Percentiles rank a stretch among this genome's conserved stretches.
Conservation (phyloP, 805 yeast species). For the Myxozyma sirexii region DNA sequence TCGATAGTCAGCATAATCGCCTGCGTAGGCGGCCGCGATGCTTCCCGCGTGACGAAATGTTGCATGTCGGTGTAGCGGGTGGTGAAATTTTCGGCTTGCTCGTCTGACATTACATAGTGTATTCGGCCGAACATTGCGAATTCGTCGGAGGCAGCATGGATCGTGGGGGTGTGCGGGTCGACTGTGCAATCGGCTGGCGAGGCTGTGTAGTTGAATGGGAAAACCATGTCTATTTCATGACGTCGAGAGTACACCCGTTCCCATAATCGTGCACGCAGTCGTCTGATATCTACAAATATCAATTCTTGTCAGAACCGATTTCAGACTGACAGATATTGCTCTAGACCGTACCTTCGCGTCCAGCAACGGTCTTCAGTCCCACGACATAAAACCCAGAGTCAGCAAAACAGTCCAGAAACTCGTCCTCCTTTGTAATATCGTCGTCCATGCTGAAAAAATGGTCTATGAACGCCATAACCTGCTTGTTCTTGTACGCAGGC, state of each 20-base stretch:
- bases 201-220: conserved; percentile 5
- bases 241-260: neutral
- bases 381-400: conserved; percentile 18
- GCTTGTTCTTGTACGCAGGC: conserved; percentile 8
- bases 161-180: neutral
- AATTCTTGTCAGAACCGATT: neutral
- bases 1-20: conserved; percentile 10
- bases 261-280: conserved; percentile 5
- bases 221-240: conserved; percentile 17
- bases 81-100: neutral
- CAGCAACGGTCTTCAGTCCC: conserved; percentile 19
- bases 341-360: conserved; percentile 13
- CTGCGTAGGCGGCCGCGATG: neutral
- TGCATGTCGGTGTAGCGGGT: neutral
- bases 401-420: conserved; percentile 15
- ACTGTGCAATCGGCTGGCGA: neutral
- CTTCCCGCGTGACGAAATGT: neutral
- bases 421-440: conserved; percentile 9
- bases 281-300: neutral
- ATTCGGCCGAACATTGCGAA: conserved; percentile 19
- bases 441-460: conserved; percentile 14
- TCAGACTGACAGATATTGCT: neutral
- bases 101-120: conserved; percentile 13
- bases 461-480: conserved; percentile 13
- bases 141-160: conserved; percentile 1